Conservation (phyloP, 495 filamentous ascomycete genomes). For the Aspergillus nidulans region DNA sequence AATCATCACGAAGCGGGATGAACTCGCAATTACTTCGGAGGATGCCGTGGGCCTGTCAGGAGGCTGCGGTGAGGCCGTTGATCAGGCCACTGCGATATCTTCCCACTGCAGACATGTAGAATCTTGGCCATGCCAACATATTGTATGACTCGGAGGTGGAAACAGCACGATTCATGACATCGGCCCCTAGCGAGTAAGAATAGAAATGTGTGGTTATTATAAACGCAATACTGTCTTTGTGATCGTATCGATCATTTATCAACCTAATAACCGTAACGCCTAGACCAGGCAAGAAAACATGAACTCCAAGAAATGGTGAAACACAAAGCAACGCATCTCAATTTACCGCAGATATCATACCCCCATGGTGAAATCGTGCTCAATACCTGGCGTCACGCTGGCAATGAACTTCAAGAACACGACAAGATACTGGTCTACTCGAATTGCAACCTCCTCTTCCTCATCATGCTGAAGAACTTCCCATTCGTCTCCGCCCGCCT, state of each 20-base stretch:
- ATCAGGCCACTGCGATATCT: neutral
- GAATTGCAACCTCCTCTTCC: slow-evolving; percentile 82
- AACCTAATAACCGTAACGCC: neutral
- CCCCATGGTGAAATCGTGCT: slow-evolving; percentile 98
- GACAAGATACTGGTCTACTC: slow-evolving; percentile 96
- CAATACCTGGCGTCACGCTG: slow-evolving; percentile 92
- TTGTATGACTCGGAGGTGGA: neutral
- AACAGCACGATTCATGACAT: neutral
- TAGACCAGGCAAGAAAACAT: neutral
- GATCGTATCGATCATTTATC: neutral
- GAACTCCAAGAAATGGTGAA: neutral
- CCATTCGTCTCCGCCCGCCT: slow-evolving; percentile 76
- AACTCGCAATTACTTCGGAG: neutral
- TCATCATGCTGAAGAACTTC: slow-evolving; percentile 66
- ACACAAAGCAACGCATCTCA: neutral
- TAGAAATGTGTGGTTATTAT: neutral
- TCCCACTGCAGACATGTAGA: neutral
- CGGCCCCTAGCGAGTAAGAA: neutral
- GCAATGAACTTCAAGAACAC: slow-evolving; percentile 99
- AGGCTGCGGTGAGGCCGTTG: neutral
- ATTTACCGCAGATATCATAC: slow-evolving; percentile 46
- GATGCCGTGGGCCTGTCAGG: neutral
- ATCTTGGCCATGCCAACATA: neutral
- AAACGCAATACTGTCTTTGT: neutral
- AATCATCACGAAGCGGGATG: neutral